These are phyloP conservation scores for Clathrospora elynae DNA, from an alignment of 2,329 filamentous ascomycete genomes.

Conservation along the genomic window DNA sequence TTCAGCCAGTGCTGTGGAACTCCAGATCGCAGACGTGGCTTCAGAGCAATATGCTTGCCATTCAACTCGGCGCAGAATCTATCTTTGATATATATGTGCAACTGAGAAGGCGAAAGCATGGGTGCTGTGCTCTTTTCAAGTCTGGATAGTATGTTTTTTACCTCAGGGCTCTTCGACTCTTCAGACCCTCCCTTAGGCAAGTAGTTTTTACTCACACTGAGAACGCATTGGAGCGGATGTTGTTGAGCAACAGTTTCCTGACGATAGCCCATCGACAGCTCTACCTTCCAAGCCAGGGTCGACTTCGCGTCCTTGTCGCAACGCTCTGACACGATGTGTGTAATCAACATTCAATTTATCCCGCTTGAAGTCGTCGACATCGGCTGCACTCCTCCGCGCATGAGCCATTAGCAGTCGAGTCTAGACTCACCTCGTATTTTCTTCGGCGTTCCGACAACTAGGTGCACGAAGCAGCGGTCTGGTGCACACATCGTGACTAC, in stretches of 20 bases:
- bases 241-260: background rate
- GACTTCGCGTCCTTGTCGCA: slow-evolving; percentile 19
- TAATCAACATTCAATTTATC: slow-evolving; percentile 46
- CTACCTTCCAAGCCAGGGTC: slow-evolving; percentile 22
- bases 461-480: slow-evolving; percentile 15
- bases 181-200: too few relatives aligned
- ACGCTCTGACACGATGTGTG: slow-evolving; percentile 30
- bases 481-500: slow-evolving; percentile 19
- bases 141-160: too few relatives aligned
- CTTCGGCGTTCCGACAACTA: slow-evolving; percentile 12
- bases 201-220: too few relatives aligned
- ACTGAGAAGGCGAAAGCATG: too few relatives aligned
- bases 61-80: too few relatives aligned
- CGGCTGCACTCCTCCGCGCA: slow-evolving; percentile 28
- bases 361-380: slow-evolving; percentile 20
- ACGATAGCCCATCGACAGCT: slow-evolving; percentile 4
- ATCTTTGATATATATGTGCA: too few relatives aligned
- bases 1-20: too few relatives aligned
- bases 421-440: slow-evolving; percentile 31
- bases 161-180: too few relatives aligned
- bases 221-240: too few relatives aligned
- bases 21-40: too few relatives aligned
- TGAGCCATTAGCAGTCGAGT: slow-evolving; percentile 26
- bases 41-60: too few relatives aligned
- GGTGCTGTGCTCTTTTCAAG: too few relatives aligned